Conservation (phyloP, 768 basidiomycete genomes). For the Strobilomyces confusus region DNA sequence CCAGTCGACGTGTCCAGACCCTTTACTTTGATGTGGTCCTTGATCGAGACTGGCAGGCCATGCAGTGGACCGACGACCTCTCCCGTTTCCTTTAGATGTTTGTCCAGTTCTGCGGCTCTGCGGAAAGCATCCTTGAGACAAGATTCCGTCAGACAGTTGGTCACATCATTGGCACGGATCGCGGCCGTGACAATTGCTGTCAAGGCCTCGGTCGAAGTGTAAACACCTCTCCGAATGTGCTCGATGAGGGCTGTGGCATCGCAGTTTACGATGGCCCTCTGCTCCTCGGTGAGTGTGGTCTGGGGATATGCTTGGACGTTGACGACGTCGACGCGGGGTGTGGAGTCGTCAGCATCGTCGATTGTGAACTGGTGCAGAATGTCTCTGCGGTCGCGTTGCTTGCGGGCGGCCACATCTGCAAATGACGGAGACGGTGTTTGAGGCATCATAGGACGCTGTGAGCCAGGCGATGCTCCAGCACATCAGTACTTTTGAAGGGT, state of each 20-base stretch:
- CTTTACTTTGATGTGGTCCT: slow-evolving; percentile 45
- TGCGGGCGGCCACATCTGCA: slow-evolving; percentile 18
- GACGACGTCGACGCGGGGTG: slow-evolving; percentile 1
- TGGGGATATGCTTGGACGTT: slow-evolving; percentile 29
- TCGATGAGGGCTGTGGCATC: slow-evolving; percentile 29
- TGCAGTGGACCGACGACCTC: slow-evolving; percentile 44
- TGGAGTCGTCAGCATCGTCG: not conserved
- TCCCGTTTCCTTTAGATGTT: slow-evolving; percentile 42
- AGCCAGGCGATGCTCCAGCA: not conserved
- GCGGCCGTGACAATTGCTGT: slow-evolving; percentile 27
- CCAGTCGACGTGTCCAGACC: slow-evolving; percentile 39
- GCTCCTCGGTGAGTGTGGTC: slow-evolving; percentile 20
- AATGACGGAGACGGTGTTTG: not conserved
- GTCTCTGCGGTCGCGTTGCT: slow-evolving; percentile 23
- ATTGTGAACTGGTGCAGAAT: slow-evolving; percentile 9
- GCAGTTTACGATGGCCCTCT: slow-evolving; percentile 27
- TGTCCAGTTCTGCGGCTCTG: slow-evolving; percentile 49
- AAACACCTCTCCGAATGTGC: slow-evolving; percentile 17
- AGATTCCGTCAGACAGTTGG: slow-evolving; percentile 56
- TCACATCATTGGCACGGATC: slow-evolving; percentile 30
- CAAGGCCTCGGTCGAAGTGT: slow-evolving; percentile 26
- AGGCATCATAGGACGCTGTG: slow-evolving; percentile 8
- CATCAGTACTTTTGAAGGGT: slow-evolving; percentile 1
- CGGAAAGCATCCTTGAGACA: slow-evolving; percentile 49
- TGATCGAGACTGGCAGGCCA: slow-evolving; percentile 43